These are phyloP conservation scores for Colletotrichum limetticola DNA, from an alignment of 2,329 filamentous ascomycete genomes.

Conservation along the genomic window DNA sequence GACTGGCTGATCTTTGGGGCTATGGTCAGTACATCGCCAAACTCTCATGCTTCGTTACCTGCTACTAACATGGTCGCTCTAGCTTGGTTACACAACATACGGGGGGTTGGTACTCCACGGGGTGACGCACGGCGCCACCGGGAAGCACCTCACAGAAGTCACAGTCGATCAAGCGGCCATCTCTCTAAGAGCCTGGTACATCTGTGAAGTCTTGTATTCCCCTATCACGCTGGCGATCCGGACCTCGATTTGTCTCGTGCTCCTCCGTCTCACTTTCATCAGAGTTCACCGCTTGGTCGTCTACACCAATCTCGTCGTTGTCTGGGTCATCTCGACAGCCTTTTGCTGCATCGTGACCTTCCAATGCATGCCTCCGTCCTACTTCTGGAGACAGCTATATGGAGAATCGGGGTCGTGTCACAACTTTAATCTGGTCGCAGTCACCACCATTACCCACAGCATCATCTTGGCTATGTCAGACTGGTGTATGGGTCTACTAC, in stretches of 20 bases:
- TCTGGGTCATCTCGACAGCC: conserved; percentile 47
- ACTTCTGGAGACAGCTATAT: conserved; percentile 58
- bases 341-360: conserved; percentile 60
- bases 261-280: conserved; percentile 50
- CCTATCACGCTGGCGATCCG: conserved; percentile 51
- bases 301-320: conserved; percentile 45
- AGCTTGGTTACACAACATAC: conserved; percentile 49
- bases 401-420: conserved; percentile 52
- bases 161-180: conserved; percentile 38
- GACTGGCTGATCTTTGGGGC: conserved; percentile 60
- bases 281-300: conserved; percentile 48
- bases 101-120: conserved; percentile 46
- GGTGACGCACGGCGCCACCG: conserved; percentile 41
- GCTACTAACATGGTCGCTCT: neutral
- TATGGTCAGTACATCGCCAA: conserved; percentile 47
- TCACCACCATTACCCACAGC: conserved; percentile 57
- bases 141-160: conserved; percentile 38
- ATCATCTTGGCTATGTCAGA: conserved; percentile 57
- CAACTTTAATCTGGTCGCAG: conserved; percentile 50
- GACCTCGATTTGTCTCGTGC: conserved; percentile 52
- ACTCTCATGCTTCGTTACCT: neutral
- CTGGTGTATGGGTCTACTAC: conserved; percentile 59
- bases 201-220: conserved; percentile 53
- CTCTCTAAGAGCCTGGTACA: conserved; percentile 49
- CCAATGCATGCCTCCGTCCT: conserved; percentile 59